phyloP scores from a whole-genome alignment of 371 early-diverging fungal genomes.

The Batkoa obscura region DNA sequence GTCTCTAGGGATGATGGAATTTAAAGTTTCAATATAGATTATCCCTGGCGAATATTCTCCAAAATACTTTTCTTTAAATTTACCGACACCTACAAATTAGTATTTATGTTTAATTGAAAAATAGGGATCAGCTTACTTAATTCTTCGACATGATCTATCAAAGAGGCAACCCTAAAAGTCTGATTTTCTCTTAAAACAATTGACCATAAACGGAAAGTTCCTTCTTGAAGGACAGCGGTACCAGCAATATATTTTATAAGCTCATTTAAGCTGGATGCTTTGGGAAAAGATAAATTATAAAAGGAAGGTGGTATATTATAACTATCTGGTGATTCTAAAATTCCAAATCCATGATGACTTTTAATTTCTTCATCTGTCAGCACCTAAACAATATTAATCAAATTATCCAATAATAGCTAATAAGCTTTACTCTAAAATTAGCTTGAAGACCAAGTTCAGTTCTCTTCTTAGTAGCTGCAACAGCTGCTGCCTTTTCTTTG shows the following conservation, averaged over 20 bases:
- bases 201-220: constrained; percentile 63
- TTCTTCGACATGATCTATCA: constrained; percentile 22
- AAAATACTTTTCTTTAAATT: background rate
- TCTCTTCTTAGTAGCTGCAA: constrained; percentile 36
- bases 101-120: too few relatives aligned
- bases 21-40: background rate
- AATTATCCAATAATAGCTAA: too few relatives aligned
- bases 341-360: constrained; percentile 61
- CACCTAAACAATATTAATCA: constrained; percentile 15
- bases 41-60: background rate
- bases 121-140: constrained; percentile 26
- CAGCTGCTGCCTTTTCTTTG: too few relatives aligned
- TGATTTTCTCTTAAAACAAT: constrained; percentile 65
- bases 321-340: constrained; percentile 25
- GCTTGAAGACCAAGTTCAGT: constrained; percentile 22
- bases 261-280: constrained; percentile 28
- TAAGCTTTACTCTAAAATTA: too few relatives aligned
- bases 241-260: constrained; percentile 31
- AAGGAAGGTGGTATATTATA: constrained; percentile 12
- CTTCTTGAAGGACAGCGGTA: constrained; percentile 23
- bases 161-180: constrained; percentile 58
- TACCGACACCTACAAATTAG: background rate
- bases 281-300: constrained; percentile 25
- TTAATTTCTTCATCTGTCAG: constrained; percentile 38
- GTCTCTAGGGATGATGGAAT: background rate